Evolutionary conservation across 2,329 filamentous ascomycete genomes (phyloP).

Genomic region (Coniochaeta sp.): DNA sequence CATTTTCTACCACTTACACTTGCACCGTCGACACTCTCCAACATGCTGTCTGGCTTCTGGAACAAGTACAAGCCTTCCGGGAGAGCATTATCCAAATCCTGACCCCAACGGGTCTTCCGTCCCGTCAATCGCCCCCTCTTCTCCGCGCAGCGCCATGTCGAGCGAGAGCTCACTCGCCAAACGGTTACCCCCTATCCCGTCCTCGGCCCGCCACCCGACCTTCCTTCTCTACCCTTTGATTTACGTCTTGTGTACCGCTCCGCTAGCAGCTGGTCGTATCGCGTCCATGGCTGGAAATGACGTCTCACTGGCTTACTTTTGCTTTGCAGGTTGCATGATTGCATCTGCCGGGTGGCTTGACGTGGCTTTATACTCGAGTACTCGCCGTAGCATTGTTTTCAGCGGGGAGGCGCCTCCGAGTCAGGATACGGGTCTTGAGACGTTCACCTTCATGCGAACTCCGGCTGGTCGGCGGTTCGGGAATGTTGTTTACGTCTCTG

Average conservation of each 20-base stretch:
- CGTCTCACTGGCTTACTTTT: constrained; percentile 47
- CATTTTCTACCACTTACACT: constrained; percentile 30
- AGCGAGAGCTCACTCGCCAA: constrained; percentile 11
- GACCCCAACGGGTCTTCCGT: constrained; percentile 12
- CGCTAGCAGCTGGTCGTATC: constrained; percentile 57
- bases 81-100: constrained; percentile 13
- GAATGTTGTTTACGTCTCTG: constrained; percentile 29
- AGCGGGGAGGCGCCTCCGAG: constrained; percentile 26
- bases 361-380: constrained; percentile 44
- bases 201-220: constrained; percentile 34
- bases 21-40: constrained; percentile 18
- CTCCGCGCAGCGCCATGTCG: constrained; percentile 15
- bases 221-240: constrained; percentile 63
- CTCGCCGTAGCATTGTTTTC: constrained; percentile 45
- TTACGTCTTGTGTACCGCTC: constrained; percentile 61
- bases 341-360: constrained; percentile 49
- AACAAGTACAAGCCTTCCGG: neutral
- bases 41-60: constrained; percentile 15
- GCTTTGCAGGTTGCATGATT: constrained; percentile 51
- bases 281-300: constrained; percentile 48
- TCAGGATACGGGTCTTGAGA: constrained; percentile 40
- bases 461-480: constrained; percentile 28
- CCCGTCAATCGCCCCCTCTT: constrained; percentile 8
- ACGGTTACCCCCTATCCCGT: constrained; percentile 16
- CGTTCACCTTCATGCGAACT: constrained; percentile 42